These are phyloP conservation scores for Xylaria flabelliformis DNA, from an alignment of 495 filamentous ascomycete species.

Conservation along the genomic window DNA sequence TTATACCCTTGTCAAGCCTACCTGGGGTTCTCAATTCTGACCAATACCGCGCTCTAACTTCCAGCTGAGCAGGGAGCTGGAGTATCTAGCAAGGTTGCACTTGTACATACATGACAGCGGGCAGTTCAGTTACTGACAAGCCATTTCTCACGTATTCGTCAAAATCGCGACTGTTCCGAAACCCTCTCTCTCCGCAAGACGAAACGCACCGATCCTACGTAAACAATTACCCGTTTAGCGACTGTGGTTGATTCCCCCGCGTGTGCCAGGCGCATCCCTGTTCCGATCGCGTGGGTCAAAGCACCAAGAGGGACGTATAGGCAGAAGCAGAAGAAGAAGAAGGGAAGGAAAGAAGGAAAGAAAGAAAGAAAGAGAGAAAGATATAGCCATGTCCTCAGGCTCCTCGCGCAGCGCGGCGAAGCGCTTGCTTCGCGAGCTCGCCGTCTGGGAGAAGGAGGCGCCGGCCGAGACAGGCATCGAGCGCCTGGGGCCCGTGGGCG, in stretches of 20 bases:
- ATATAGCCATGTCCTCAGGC: conserved; percentile 22
- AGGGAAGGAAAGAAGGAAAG: background rate
- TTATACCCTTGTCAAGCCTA: conserved; percentile 5
- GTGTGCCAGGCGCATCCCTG: background rate
- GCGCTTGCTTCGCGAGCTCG: conserved; percentile 52
- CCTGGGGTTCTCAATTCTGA: background rate
- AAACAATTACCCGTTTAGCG: background rate
- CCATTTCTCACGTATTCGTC: background rate
- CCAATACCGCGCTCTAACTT: conserved; percentile 5
- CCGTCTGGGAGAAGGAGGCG: conserved; percentile 48
- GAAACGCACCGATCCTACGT: conserved; percentile 4
- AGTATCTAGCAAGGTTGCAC: too few relatives aligned
- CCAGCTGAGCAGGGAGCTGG: background rate
- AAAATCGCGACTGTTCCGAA: background rate
- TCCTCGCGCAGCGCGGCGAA: conserved; percentile 45
- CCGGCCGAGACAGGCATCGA: conserved; percentile 52
- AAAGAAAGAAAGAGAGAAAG: background rate
- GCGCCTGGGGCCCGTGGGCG: conserved; percentile 70
- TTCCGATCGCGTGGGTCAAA: background rate
- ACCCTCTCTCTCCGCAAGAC: background rate
- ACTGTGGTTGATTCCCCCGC: background rate
- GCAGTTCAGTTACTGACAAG: background rate
- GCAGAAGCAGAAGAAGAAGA: background rate
- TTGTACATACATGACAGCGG: background rate
- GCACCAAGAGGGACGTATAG: background rate